phyloP scores from a whole-genome alignment of 495 filamentous ascomycete species.

The Diplogelasinospora grovesii region DNA sequence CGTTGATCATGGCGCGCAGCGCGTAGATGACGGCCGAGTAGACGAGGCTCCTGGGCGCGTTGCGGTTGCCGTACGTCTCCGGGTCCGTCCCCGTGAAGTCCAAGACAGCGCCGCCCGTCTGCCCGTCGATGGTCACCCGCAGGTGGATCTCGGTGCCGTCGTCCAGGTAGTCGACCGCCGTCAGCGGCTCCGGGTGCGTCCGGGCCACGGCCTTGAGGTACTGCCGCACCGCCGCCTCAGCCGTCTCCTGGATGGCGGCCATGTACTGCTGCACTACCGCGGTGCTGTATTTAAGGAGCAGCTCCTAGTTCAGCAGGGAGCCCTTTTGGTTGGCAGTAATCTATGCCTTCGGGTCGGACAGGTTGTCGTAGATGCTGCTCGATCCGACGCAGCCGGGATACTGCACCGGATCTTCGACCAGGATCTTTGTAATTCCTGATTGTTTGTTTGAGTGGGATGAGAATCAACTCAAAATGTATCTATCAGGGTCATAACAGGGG shows the following conservation, averaged over 20 bases:
- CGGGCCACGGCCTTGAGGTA: constrained; percentile 72
- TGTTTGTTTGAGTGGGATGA: no score
- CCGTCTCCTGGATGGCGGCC: constrained; percentile 87
- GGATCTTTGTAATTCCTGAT: constrained; percentile 74
- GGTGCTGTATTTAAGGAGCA: constrained; percentile 87
- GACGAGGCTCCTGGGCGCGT: constrained; percentile 89
- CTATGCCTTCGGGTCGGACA: constrained; percentile 94
- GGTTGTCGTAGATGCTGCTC: constrained; percentile 82
- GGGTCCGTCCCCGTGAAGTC: constrained; percentile 89
- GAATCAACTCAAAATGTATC: no score
- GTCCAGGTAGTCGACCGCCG: constrained; percentile 84
- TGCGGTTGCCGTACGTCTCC: constrained; percentile 91
- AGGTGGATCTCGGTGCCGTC: constrained; percentile 83
- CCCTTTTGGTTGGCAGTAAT: constrained; percentile 95
- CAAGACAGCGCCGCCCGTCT: constrained; percentile 81
- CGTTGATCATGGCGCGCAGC: constrained; percentile 81
- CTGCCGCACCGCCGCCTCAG: constrained; percentile 74
- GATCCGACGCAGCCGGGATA: constrained; percentile 87
- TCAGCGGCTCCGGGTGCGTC: constrained; percentile 69
- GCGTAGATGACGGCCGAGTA: constrained; percentile 97
- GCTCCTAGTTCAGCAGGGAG: constrained; percentile 74
- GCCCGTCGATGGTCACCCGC: constrained; percentile 73
- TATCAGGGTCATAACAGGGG: no score
- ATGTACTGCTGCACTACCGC: constrained; percentile 94
- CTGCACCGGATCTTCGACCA: constrained; percentile 76